These are phyloP conservation scores for Penicillium simplicissimum DNA, from an alignment of 495 filamentous ascomycete genomes.

Conservation along the genomic window DNA sequence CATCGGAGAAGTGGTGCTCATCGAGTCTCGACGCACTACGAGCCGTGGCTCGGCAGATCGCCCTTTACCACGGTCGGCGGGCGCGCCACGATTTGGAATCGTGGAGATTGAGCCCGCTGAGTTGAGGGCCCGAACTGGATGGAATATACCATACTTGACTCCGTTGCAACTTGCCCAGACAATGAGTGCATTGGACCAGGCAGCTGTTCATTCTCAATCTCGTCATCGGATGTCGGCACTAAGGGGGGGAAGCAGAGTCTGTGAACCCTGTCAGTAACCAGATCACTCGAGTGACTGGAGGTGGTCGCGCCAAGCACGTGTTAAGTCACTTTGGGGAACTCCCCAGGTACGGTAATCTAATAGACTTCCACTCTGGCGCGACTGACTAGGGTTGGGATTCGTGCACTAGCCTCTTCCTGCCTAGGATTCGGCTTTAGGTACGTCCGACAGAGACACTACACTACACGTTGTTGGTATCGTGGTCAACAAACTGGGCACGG, in stretches of 20 bases:
- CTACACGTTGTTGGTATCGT: neutral
- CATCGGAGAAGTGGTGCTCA: neutral
- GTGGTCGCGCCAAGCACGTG: neutral
- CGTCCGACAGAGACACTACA: no score
- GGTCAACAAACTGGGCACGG: neutral
- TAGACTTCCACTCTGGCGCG: neutral
- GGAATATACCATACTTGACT: neutral
- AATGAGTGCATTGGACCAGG: neutral
- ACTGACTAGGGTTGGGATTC: no score
- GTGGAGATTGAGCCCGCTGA: neutral
- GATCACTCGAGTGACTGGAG: neutral
- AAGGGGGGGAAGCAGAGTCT: neutral
- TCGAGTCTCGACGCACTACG: neutral
- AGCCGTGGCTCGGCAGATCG: conserved; percentile 5
- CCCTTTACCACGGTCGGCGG: conserved; percentile 3
- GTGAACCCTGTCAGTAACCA: neutral
- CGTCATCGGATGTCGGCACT: neutral
- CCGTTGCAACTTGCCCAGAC: neutral
- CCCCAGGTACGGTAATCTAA: neutral
- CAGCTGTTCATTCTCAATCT: neutral
- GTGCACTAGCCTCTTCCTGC: neutral
- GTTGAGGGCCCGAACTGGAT: no score
- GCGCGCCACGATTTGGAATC: conserved; percentile 4
- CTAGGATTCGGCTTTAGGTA: neutral
- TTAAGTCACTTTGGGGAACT: neutral